phyloP scores from a whole-genome alignment of 352 stramenopile species.

The Globisporangium sylvaticum region DNA sequence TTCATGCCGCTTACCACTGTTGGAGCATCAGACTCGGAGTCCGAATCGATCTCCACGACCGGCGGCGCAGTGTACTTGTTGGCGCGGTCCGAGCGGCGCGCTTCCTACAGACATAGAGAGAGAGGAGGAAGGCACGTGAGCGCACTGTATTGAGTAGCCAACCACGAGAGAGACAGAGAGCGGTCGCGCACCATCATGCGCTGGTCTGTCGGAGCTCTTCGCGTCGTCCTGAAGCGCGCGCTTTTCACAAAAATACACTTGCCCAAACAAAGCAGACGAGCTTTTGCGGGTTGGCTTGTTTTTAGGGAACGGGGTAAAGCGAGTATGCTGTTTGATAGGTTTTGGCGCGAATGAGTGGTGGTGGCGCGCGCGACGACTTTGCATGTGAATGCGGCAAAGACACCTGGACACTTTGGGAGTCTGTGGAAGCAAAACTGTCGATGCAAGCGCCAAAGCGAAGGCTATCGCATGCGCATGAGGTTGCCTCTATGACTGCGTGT shows the following conservation, averaged over 20 bases:
- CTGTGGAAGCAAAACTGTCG: not conserved
- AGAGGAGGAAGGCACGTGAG: not conserved
- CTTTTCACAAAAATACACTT: conserved; percentile 8
- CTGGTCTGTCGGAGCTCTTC: not conserved
- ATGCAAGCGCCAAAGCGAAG: not conserved
- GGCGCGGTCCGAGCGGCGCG: conserved; percentile 5
- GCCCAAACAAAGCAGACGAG: not conserved
- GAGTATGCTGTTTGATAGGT: not conserved
- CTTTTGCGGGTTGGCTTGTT: not conserved
- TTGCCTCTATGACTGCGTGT: not conserved
- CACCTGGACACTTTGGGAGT: not conserved
- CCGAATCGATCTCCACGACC: conserved; percentile 19
- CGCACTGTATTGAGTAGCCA: not conserved
- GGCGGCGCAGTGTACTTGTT: conserved; percentile 2
- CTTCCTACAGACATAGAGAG: not conserved
- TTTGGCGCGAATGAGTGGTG: not conserved
- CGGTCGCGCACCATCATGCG: conserved; percentile 5
- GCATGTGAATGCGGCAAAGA: not conserved
- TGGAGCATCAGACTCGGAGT: conserved; percentile 15
- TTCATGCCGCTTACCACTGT: not conserved
- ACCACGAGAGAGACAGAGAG: not conserved
- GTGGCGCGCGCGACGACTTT: not conserved
- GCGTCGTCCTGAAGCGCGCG: conserved; percentile 5
- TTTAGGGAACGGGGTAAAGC: not conserved
- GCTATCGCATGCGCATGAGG: not conserved